These are phyloP conservation scores for Diutina ranongensis DNA, from an alignment of 1,139 yeast species.

Conservation along the genomic window DNA sequence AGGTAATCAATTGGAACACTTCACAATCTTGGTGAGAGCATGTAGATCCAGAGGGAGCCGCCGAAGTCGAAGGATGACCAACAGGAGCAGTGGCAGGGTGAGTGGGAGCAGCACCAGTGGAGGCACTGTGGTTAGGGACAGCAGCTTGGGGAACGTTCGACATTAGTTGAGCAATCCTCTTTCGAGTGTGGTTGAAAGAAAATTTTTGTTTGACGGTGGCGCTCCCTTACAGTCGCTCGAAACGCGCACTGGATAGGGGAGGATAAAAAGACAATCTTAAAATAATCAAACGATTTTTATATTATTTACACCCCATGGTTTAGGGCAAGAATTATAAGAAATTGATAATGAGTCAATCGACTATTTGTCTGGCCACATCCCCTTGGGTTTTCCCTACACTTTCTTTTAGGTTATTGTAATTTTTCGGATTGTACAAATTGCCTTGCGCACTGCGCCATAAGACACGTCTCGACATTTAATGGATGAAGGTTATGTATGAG, in stretches of 20 bases:
- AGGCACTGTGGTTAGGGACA: not conserved
- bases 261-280: no score
- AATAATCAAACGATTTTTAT: no score
- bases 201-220: not conserved
- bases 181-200: not conserved
- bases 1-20: slow-evolving; percentile 41
- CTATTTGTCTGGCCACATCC: no score
- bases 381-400: no score
- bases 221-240: not conserved
- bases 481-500: no score
- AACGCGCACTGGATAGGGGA: not conserved
- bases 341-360: no score
- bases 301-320: no score
- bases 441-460: not conserved
- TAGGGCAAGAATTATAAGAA: no score
- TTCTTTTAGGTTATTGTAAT: not conserved
- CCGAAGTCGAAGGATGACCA: not conserved
- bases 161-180: not conserved
- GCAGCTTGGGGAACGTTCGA: not conserved
- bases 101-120: not conserved
- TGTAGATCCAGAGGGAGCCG: not conserved
- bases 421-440: not conserved
- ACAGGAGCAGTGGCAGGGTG: not conserved
- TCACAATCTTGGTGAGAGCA: not conserved
- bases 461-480: not conserved